Evolutionary conservation across 768 basidiomycete genomes (phyloP), one percentile per base, ranked within the genome.

Genomic region (Boletus vinaceobasis): DNA sequence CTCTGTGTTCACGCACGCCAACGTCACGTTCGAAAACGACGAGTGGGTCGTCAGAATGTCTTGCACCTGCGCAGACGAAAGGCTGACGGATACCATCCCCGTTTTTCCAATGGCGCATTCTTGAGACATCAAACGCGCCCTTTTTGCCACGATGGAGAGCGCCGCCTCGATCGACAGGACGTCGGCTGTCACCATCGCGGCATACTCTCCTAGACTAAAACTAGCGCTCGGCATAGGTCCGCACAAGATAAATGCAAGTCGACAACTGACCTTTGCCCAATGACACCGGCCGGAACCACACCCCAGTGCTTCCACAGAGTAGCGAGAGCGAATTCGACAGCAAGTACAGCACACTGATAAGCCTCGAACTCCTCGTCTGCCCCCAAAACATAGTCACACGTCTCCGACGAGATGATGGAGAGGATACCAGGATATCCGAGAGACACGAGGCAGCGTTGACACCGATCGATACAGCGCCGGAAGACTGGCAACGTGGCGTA

Each of bases 271-370:
- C 88, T 90, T 61, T 90, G 88, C 4, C 88, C 88, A 17, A 84
- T 75, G 14, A 88, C 81, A 0, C 77, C 83, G n/a, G 71, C 60
- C 5, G 88, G 88, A 21, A 61, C 58, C 13, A 90, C 40, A 1
- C 87, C 88, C 86, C 85, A 90, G 7, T 77, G 80, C 33, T 79
- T 78, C 88, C 88, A 90, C 14, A 90, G 54, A 43, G 69, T 72
- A 0, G 81, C 77, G 21, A 90, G 70, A 0, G 83, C 82, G 60
- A 83, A 88, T 61, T 88, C 79, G 9, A 90, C 69, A 0, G 82
- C 71, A 56, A 90, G 80, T 7, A 85, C 72, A 0, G 86, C 80
- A 5, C 75, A 66, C 55, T 87, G 85, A 50, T 73, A 74, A 0
- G 71, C 75, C 57, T 80, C 77, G 15, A 77, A 71, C 46, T 78